These are phyloP conservation scores for Schwanniomyces etchellsii DNA, from an alignment of 1,139 yeast genomes.

Conservation along the genomic window DNA sequence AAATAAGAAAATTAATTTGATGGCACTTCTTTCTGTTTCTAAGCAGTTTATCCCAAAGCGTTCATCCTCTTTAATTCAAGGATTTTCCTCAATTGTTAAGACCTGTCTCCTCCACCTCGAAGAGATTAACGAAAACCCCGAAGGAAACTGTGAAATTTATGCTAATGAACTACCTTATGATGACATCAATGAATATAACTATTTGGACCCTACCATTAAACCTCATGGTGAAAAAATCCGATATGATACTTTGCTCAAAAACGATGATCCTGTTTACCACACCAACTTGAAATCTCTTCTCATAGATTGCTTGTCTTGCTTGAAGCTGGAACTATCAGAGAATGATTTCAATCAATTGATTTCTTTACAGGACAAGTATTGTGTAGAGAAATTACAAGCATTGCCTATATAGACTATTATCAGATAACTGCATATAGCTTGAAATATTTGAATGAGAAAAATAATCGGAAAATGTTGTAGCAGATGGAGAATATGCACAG, in stretches of 20 bases:
- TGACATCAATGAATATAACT: conserved; percentile 43
- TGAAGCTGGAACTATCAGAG: conserved; percentile 16
- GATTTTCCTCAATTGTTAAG: conserved; percentile 36
- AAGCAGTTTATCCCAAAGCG: conserved; percentile 18
- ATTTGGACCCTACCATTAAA: conserved; percentile 40
- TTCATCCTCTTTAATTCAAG: conserved; percentile 11
- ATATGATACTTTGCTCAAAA: conserved; percentile 40
- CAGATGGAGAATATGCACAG: too few relatives aligned
- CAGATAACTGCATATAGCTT: neutral
- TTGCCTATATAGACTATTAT: conserved; percentile 2
- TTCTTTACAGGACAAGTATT: conserved; percentile 25
- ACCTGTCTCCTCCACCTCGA: conserved; percentile 61
- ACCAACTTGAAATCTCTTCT: conserved; percentile 34
- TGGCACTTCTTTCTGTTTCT: conserved; percentile 50
- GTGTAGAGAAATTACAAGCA: conserved; percentile 24
- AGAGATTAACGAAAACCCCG: conserved; percentile 58
- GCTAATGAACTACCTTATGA: conserved; percentile 53
- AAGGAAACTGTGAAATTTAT: conserved; percentile 62
- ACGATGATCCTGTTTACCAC: conserved; percentile 54
- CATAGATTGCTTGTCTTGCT: conserved; percentile 13
- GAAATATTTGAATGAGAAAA: too few relatives aligned
- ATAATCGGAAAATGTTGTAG: too few relatives aligned
- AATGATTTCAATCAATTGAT: conserved; percentile 23
- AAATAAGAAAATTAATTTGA: conserved; percentile 54
- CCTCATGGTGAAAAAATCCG: conserved; percentile 57